Evolutionary conservation across 2,329 filamentous ascomycete genomes (phyloP).

Genomic region (Penicillium rolfsii): DNA sequence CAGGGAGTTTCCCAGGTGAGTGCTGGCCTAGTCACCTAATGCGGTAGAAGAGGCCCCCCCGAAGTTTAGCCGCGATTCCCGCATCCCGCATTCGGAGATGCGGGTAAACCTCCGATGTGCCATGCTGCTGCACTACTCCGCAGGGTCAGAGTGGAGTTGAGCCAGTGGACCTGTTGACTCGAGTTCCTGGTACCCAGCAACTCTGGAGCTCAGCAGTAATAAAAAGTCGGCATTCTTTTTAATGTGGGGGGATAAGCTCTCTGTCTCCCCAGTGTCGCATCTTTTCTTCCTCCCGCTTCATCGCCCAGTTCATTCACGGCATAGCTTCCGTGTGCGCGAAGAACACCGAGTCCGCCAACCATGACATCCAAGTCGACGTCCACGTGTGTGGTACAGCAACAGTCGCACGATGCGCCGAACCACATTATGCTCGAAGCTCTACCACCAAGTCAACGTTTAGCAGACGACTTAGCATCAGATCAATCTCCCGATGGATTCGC

Average conservation of each 20-base stretch:
- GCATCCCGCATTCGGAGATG: not conserved
- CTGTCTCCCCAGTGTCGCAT: not conserved
- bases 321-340: not conserved
- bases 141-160: not conserved
- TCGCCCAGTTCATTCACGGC: not conserved
- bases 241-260: not conserved
- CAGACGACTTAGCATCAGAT: not conserved
- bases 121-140: conserved; percentile 6
- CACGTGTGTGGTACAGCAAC: conserved; percentile 12
- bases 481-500: conserved; percentile 12
- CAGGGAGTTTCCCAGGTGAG: not conserved
- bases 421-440: conserved; percentile 22
- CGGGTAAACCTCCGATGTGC: conserved; percentile 9
- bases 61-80: conserved; percentile 1
- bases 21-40: not conserved
- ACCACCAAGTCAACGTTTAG: conserved; percentile 10
- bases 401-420: conserved; percentile 12
- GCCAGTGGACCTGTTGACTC: not conserved
- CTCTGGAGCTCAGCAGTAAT: not conserved
- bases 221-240: not conserved
- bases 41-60: not conserved
- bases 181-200: not conserved
- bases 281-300: not conserved
- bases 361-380: conserved; percentile 21
- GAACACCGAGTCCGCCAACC: not conserved